A percentile compares a stretch with the other conserved stretches of the same genome.
Evolutionary conservation across 176 grass and related monocot genomes (phyloP).

Genomic region (Zizania latifolia): DNA sequence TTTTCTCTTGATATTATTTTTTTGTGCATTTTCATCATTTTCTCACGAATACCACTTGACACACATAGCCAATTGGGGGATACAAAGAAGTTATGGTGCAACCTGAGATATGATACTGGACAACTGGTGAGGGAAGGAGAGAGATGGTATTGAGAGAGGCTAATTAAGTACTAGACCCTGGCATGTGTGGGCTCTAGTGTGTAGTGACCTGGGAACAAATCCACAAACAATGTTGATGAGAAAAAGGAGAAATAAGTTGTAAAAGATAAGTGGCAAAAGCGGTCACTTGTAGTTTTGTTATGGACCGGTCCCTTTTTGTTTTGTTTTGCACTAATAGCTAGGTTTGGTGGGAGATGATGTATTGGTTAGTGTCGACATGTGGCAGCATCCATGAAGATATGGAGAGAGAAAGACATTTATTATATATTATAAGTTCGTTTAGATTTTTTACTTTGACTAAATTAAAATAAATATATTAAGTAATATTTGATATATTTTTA

Average conservation of each 20-base stretch:
- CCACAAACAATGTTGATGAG: background rate
- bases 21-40: background rate
- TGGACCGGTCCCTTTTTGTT: background rate
- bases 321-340: background rate
- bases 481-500: no score
- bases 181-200: no score
- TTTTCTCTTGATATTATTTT: background rate
- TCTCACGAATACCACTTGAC: background rate
- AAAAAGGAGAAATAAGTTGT: background rate
- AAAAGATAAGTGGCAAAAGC: background rate
- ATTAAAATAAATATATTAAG: no score
- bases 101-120: background rate
- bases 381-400: background rate
- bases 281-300: background rate
- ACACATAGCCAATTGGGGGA: background rate
- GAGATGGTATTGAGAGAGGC: no score
- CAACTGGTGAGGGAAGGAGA: no score
- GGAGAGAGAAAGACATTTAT: background rate
- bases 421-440: no score
- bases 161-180: no score
- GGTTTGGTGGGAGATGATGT: background rate
- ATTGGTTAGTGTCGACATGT: background rate
- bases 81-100: background rate
- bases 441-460: no score
- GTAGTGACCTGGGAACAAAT: background rate